Conservation (phyloP, 768 basidiomycete genomes). For the Mycena maculata region DNA sequence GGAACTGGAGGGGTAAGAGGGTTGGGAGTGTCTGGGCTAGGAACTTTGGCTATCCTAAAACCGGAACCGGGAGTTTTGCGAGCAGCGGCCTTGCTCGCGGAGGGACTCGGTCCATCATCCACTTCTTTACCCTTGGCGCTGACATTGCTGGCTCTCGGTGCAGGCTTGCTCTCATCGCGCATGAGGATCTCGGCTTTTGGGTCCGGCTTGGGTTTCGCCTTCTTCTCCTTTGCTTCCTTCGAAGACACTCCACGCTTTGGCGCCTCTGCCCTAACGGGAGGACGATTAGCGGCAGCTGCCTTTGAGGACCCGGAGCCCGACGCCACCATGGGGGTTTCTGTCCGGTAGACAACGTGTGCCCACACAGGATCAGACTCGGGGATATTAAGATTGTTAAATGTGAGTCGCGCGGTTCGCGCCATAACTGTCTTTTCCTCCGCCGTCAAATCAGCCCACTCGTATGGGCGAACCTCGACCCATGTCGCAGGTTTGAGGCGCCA, state of each 20-base stretch:
- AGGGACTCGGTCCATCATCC: conserved; percentile 28
- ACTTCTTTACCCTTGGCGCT: conserved; percentile 35
- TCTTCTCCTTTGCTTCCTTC: conserved; percentile 61
- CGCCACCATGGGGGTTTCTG: conserved; percentile 17
- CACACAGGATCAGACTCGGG: conserved; percentile 73
- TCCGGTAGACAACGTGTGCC: conserved; percentile 60
- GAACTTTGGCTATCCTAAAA: conserved; percentile 52
- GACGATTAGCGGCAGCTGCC: conserved; percentile 23
- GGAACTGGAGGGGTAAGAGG: conserved; percentile 10
- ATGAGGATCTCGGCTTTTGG: conserved; percentile 55
- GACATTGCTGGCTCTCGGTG: conserved; percentile 38
- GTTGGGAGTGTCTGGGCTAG: conserved; percentile 28
- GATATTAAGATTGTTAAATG: conserved; percentile 62
- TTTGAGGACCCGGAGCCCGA: conserved; percentile 22
- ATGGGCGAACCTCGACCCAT: conserved; percentile 80
- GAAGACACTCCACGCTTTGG: conserved; percentile 62
- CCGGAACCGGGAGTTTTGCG: conserved; percentile 60
- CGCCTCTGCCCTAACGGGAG: conserved; percentile 38
- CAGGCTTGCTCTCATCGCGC: conserved; percentile 59
- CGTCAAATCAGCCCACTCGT: conserved; percentile 65
- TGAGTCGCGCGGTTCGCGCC: conserved; percentile 62
- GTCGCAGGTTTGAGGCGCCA: conserved; percentile 68
- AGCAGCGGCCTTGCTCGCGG: conserved; percentile 15
- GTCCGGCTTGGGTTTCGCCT: conserved; percentile 55
- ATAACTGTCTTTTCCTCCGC: conserved; percentile 61